Evolutionary conservation across 495 filamentous ascomycete genomes (phyloP), one percentile per base, ranked within the genome.

Genomic region (Aspergillus egyptiacus): DNA sequence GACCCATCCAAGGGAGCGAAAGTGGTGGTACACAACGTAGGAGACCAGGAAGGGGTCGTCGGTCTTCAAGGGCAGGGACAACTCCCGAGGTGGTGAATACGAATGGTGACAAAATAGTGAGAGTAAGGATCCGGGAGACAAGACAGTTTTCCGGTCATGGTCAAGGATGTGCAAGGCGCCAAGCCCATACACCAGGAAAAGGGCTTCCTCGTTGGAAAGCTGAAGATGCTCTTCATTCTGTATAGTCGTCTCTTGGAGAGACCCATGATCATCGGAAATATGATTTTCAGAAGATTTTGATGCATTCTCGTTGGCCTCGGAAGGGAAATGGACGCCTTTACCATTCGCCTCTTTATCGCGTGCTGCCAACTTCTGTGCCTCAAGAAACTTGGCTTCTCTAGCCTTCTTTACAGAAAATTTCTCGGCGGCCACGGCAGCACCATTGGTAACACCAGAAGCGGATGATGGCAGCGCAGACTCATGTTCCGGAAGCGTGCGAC

Each of bases 1-100:
- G n/a, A 96, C 87, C 93, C 93, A 99, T 37, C 93, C 93, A 0
- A 97, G 76, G 6, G 90, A 94, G 19, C 93, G 87, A 69, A 93
- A 99, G 65, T 99, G 93, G 59, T 99, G 93, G 59, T 96, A 99
- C 11, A 85, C 86, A 24, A 81, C 79, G 61, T 97, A 99, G 27
- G 85, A 82, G 18, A 93, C 60, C 35, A 96, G 71, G 67, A 99
- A 97, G 0, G 85, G 80, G 56, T 94, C 87, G 67, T 95, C 86
- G 0, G 83, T 78, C 45, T 73, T 67, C 19, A 80, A 62, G 38
- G 59, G 53, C 5, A 59, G 49, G 2, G 64, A 53, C 1, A 55
- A 28, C 13, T 53, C 46, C 8, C 60, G 73, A 24, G 81, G 72
- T 44, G 90, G 86, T 49, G 85, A 85, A 63, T 83, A 81, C 8